These are phyloP conservation scores for Thymus quinquecostatus DNA, from an alignment of 257 asterid genomes.

Conservation along the genomic window DNA sequence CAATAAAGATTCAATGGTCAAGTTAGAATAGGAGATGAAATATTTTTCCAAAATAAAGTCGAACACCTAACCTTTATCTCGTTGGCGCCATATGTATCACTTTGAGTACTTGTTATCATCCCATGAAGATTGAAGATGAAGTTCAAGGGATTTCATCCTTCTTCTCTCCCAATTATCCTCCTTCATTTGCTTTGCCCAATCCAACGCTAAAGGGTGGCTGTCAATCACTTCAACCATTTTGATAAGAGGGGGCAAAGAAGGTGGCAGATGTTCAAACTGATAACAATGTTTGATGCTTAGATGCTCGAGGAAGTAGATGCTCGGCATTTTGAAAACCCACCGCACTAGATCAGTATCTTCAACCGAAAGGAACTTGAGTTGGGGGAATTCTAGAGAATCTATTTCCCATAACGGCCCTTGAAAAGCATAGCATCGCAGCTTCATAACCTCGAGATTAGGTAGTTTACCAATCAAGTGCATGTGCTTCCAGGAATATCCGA, in stretches of 20 bases:
- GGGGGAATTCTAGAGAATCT: neutral
- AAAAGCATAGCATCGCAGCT: conserved; percentile 4
- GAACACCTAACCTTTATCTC: too few relatives aligned
- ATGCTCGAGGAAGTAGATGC: neutral
- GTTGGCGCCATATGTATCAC: too few relatives aligned
- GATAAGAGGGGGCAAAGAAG: neutral
- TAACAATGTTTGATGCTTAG: conserved; percentile 11
- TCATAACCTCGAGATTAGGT: neutral
- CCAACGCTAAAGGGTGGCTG: conserved; percentile 3
- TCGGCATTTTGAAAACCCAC: neutral
- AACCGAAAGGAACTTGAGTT: neutral
- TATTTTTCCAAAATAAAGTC: too few relatives aligned
- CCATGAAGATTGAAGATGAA: conserved; percentile 1
- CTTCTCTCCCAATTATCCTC: conserved; percentile 1
- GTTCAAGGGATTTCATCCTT: neutral
- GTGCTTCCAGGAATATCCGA: conserved; percentile 7
- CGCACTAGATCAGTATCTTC: conserved; percentile 15
- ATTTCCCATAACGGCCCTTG: neutral
- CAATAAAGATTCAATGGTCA: too few relatives aligned
- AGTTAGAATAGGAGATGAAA: too few relatives aligned
- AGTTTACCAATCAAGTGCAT: neutral
- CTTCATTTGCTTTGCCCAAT: conserved; percentile 9
- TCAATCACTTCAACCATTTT: conserved; percentile 2
- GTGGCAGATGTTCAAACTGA: neutral
- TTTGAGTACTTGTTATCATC: neutral